A percentile compares a stretch with the other conserved stretches of the same genome.
Conservation (phyloP, 2,329 filamentous ascomycete genomes). For the Boeremia exigua region DNA sequence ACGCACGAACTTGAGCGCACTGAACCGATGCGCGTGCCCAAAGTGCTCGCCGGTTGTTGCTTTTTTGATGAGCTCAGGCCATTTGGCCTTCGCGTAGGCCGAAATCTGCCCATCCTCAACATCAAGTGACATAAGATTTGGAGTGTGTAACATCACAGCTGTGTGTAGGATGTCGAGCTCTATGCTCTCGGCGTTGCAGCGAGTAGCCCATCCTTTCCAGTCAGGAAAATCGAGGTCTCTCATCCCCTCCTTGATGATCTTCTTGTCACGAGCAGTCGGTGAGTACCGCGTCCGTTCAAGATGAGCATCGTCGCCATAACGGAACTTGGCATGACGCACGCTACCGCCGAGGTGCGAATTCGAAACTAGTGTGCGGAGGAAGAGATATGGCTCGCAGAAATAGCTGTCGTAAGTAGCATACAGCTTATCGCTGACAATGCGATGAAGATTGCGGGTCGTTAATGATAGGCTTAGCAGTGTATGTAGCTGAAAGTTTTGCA, state of each 20-base stretch:
- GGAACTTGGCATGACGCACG: constrained; percentile 25
- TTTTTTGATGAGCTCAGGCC: constrained; percentile 29
- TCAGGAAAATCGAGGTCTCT: constrained; percentile 23
- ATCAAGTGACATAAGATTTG: constrained; percentile 26
- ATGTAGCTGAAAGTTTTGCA: constrained; percentile 22
- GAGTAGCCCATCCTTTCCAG: constrained; percentile 36
- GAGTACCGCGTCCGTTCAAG: constrained; percentile 13
- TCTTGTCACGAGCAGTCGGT: constrained; percentile 33
- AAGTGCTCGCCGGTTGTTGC: constrained; percentile 17
- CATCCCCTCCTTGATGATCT: constrained; percentile 34
- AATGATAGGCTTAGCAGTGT: constrained; percentile 30
- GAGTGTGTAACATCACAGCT: constrained; percentile 32
- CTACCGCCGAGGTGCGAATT: constrained; percentile 23
- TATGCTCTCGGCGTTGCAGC: constrained; percentile 24
- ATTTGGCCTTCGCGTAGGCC: constrained; percentile 21
- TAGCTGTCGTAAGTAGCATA: constrained; percentile 31
- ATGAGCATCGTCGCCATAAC: constrained; percentile 18
- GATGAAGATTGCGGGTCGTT: constrained; percentile 32
- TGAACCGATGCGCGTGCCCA: constrained; percentile 27
- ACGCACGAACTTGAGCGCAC: constrained; percentile 22
- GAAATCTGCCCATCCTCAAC: constrained; percentile 23
- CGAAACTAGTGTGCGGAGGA: constrained; percentile 34
- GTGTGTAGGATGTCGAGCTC: constrained; percentile 28
- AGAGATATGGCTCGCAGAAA: constrained; percentile 34
- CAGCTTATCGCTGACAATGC: constrained; percentile 25